Evolutionary conservation across 1,284 basidiomycete species (phyloP).

Genomic region (Earliella scabrosa): DNA sequence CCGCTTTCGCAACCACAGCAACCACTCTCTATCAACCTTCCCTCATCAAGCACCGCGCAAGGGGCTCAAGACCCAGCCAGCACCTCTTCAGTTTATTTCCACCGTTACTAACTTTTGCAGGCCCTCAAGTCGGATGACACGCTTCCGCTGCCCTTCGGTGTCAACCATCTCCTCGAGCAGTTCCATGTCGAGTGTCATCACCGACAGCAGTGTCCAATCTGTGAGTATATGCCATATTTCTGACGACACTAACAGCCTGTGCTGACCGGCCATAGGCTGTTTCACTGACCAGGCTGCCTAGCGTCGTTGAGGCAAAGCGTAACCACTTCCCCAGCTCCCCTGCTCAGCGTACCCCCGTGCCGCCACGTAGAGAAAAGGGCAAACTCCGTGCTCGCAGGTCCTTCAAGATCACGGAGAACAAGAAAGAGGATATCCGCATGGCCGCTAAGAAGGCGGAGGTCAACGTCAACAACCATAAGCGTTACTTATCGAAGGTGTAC

Average conservation of each 20-base stretch:
- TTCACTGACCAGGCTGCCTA: not conserved
- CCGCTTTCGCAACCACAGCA: too few relatives aligned
- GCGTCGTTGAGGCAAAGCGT: not conserved
- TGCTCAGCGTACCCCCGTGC: not conserved
- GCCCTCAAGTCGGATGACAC: constrained; percentile 14
- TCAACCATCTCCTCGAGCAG: constrained; percentile 12
- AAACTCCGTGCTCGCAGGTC: constrained; percentile 20
- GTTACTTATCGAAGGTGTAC: constrained; percentile 44
- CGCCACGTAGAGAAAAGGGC: constrained; percentile 16
- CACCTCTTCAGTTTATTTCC: not conserved
- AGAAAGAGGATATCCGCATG: constrained; percentile 20
- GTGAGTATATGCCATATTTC: not conserved
- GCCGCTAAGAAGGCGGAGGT: constrained; percentile 23
- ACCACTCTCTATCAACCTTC: too few relatives aligned
- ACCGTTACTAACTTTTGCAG: constrained; percentile 1
- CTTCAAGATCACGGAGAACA: constrained; percentile 2
- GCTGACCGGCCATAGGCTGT: not conserved
- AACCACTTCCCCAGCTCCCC: not conserved
- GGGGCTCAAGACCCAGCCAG: constrained; percentile 13
- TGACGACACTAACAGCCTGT: not conserved
- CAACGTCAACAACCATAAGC: not conserved
- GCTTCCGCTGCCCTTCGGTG: constrained; percentile 21
- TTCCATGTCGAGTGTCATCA: constrained; percentile 5
- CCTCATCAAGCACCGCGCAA: constrained; percentile 13
- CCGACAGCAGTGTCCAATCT: not conserved